A percentile compares a stretch with the other conserved stretches of the same genome.
phyloP scores from a whole-genome alignment of 441 rosid genomes.

The Aquilaria agallochum region DNA sequence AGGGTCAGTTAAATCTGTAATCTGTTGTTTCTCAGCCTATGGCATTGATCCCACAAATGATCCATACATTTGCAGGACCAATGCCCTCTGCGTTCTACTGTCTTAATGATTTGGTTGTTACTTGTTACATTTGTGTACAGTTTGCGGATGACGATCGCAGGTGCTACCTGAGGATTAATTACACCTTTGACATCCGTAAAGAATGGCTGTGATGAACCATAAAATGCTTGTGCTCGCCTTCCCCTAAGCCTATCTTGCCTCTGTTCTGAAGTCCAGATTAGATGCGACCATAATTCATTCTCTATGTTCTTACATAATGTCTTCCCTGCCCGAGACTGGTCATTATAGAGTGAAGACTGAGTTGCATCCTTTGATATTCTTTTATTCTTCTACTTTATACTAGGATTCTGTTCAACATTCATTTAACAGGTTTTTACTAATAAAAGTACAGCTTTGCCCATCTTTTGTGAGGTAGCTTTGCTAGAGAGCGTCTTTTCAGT shows the following conservation, averaged over 20 bases:
- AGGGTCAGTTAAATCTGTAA: conserved; percentile 32
- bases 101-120: background rate
- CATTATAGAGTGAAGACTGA: conserved; percentile 21
- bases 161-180: conserved; percentile 92
- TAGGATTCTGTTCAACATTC: conserved; percentile 14
- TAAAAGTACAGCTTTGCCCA: conserved; percentile 16
- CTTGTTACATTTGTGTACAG: conserved; percentile 32
- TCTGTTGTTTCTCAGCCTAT: background rate
- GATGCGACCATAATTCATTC: conserved; percentile 23
- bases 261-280: conserved; percentile 21
- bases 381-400: background rate
- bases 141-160: conserved; percentile 84
- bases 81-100: background rate
- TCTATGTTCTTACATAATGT: conserved; percentile 14
- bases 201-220: conserved; percentile 44
- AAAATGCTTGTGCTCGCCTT: conserved; percentile 10
- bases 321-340: conserved; percentile 19
- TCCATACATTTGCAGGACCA: background rate
- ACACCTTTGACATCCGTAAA: conserved; percentile 82
- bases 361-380: background rate
- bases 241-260: conserved; percentile 3
- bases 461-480: too few relatives aligned
- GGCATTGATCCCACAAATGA: too few relatives aligned
- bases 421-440: conserved; percentile 18
- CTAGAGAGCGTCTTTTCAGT: too few relatives aligned